Evolutionary conservation across 306 rosid species (phyloP).

Genomic region (Quercus agrifolia): DNA sequence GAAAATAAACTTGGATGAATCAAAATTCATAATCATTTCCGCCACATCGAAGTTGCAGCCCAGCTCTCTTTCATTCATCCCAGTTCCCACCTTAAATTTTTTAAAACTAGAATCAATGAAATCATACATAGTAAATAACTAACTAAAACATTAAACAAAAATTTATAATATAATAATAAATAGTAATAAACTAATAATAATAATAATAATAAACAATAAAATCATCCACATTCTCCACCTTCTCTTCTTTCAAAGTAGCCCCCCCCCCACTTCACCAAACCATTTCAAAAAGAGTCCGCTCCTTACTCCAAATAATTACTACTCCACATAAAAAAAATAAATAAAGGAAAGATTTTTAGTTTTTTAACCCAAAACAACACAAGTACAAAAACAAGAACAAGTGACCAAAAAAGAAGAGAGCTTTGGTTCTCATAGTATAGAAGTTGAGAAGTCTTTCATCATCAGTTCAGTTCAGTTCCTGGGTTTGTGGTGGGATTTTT

Average conservation of each 20-base stretch:
- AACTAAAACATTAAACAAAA: background rate
- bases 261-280: background rate
- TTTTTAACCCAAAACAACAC: background rate
- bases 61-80: background rate
- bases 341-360: background rate
- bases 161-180: background rate
- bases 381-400: background rate
- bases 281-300: constrained; percentile 14
- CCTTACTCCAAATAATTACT: background rate
- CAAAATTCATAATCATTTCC: background rate
- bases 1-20: too few species aligned
- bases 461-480: background rate
- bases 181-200: background rate
- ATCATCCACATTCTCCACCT: constrained; percentile 2
- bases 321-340: too few species aligned
- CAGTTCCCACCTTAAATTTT: background rate
- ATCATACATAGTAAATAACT: background rate
- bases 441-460: too few species aligned
- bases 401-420: background rate
- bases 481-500: background rate
- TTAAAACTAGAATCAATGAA: background rate
- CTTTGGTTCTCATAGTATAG: background rate
- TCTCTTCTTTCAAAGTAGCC: constrained; percentile 18
- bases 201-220: background rate
- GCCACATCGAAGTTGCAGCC: constrained; percentile 21